phyloP scores from a whole-genome alignment of 179 eudicot species.

The Corrigiola litoralis region DNA sequence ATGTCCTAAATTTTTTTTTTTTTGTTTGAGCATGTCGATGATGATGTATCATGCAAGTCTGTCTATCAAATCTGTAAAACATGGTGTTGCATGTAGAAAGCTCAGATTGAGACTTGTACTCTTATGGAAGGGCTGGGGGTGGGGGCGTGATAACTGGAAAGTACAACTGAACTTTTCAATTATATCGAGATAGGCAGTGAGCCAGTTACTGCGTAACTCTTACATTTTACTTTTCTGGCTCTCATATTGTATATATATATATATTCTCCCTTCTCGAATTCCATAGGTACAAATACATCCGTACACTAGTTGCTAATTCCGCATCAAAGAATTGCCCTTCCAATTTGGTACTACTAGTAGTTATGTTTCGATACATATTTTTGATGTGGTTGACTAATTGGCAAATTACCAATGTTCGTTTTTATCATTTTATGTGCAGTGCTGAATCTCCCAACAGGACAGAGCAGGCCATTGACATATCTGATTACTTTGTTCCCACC shows the following conservation, averaged over 20 bases:
- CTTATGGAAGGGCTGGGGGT: too few relatives aligned
- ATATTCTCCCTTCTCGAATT: neutral
- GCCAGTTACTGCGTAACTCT: too few relatives aligned
- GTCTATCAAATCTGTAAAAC: neutral
- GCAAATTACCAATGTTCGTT: neutral
- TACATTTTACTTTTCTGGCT: too few relatives aligned
- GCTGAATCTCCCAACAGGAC: slow-evolving; percentile 74
- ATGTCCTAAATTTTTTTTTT: neutral
- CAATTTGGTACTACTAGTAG: too few relatives aligned
- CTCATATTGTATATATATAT: neutral
- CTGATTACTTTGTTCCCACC: slow-evolving; percentile 89
- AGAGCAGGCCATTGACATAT: slow-evolving; percentile 69
- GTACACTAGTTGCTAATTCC: neutral
- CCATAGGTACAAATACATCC: too few relatives aligned
- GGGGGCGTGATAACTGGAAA: too few relatives aligned
- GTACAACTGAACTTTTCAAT: too few relatives aligned
- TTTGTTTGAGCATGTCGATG: neutral
- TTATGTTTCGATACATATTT: too few relatives aligned
- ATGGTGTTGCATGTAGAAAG: too few relatives aligned
- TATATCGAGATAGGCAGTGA: too few relatives aligned
- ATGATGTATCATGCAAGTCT: neutral
- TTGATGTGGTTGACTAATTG: neutral
- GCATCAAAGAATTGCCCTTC: neutral
- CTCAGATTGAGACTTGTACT: too few relatives aligned
- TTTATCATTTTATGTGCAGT: slow-evolving; percentile 44